These are phyloP conservation scores for Fusarium penzigii DNA, from an alignment of 2,329 filamentous ascomycete genomes.

Conservation along the genomic window DNA sequence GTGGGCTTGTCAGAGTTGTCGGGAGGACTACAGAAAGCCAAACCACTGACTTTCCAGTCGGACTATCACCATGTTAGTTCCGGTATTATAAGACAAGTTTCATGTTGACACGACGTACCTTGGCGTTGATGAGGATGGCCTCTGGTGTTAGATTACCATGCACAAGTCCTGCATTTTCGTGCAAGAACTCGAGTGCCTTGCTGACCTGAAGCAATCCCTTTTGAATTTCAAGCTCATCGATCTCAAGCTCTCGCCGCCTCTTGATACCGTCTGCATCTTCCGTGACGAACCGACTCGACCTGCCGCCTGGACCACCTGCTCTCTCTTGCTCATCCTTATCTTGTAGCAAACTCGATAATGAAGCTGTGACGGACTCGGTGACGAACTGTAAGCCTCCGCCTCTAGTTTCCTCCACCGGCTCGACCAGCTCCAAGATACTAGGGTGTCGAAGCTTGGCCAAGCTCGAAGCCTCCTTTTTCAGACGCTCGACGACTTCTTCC, in stretches of 20 bases:
- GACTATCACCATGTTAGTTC: slow-evolving; percentile 56
- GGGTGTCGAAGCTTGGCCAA: slow-evolving; percentile 88
- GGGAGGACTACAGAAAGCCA: slow-evolving; percentile 83
- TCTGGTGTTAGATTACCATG: slow-evolving; percentile 95
- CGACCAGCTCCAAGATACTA: slow-evolving; percentile 86
- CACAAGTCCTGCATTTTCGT: slow-evolving; percentile 90
- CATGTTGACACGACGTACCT: slow-evolving; percentile 53
- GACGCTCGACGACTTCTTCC: slow-evolving; percentile 86
- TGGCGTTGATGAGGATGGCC: slow-evolving; percentile 89
- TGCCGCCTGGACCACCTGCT: slow-evolving; percentile 65
- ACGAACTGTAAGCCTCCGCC: slow-evolving; percentile 93
- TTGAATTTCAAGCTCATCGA: slow-evolving; percentile 96
- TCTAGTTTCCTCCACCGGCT: slow-evolving; percentile 93
- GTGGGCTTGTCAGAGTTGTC: slow-evolving; percentile 74
- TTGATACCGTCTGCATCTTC: slow-evolving; percentile 75
- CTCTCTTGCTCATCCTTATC: slow-evolving; percentile 90
- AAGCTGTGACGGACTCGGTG: slow-evolving; percentile 87
- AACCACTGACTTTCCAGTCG: slow-evolving; percentile 98
- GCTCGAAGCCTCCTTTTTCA: slow-evolving; percentile 90
- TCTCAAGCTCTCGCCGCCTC: slow-evolving; percentile 79
- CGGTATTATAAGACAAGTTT: neutral
- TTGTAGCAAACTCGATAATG: slow-evolving; percentile 76
- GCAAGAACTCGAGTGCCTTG: slow-evolving; percentile 91
- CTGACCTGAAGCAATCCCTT: slow-evolving; percentile 92
- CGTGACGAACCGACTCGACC: slow-evolving; percentile 77